Percentiles rank a stretch among this genome's conserved stretches.
Conservation (phyloP, 495 filamentous ascomycete species). For the Penicillium riverlandense region DNA sequence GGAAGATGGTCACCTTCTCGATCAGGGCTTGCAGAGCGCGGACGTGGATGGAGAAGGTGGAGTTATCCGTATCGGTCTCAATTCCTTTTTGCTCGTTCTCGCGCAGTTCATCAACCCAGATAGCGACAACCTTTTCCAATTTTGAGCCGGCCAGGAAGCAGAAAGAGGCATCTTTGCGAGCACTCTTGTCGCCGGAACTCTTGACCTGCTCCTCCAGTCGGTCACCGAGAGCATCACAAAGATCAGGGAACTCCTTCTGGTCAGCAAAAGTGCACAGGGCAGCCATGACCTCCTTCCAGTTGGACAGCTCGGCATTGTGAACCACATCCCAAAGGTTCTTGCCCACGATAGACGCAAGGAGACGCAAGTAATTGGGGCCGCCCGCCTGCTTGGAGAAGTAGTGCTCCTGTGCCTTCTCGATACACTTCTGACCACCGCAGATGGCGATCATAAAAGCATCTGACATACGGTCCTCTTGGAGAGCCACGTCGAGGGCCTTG, state of each 20-base stretch:
- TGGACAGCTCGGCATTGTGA: slow-evolving; percentile 82
- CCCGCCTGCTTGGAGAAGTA: slow-evolving; percentile 79
- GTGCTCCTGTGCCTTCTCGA: slow-evolving; percentile 86
- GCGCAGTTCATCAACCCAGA: slow-evolving; percentile 85
- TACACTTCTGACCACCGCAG: slow-evolving; percentile 86
- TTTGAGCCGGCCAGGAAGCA: slow-evolving; percentile 94
- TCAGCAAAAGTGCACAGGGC: slow-evolving; percentile 92
- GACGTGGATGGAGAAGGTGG: slow-evolving; percentile 87
- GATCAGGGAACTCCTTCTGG: slow-evolving; percentile 81
- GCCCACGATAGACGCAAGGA: slow-evolving; percentile 84
- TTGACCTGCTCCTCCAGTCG: slow-evolving; percentile 68
- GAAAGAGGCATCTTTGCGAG: slow-evolving; percentile 84
- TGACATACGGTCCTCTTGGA: slow-evolving; percentile 82
- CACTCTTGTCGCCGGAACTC: slow-evolving; percentile 39
- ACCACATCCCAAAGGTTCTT: slow-evolving; percentile 99
- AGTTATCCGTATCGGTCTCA: slow-evolving; percentile 58
- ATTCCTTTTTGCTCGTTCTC: slow-evolving; percentile 72
- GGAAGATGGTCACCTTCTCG: slow-evolving; percentile 97
- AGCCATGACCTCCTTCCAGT: slow-evolving; percentile 97
- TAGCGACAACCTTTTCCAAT: slow-evolving; percentile 89
- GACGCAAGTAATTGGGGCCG: slow-evolving; percentile 83
- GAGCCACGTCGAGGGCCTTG: slow-evolving; percentile 76
- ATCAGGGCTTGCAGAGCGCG: slow-evolving; percentile 85
- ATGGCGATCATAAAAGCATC: slow-evolving; percentile 99
- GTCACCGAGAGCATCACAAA: slow-evolving; percentile 95